phyloP scores from a whole-genome alignment of 345 rosid species.

The Rhodamnia rubescens region DNA sequence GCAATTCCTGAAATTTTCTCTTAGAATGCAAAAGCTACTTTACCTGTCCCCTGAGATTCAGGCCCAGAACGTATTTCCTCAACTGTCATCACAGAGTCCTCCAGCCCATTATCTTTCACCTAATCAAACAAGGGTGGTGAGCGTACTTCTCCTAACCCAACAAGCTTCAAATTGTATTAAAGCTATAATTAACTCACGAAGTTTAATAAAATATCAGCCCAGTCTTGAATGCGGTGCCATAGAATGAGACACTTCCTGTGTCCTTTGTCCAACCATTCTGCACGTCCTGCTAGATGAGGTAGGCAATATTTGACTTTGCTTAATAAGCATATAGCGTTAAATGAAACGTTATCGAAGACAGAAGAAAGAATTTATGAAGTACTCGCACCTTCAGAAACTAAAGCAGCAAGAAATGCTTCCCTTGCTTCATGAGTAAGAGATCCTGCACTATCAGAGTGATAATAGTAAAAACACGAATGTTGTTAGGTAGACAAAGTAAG shows the following conservation, averaged over 20 bases:
- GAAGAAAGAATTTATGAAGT: background rate
- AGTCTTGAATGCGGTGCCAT: slow-evolving; percentile 93
- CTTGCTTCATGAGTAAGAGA: slow-evolving; percentile 87
- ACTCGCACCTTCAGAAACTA: slow-evolving; percentile 65
- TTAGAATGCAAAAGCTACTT: background rate
- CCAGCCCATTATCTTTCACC: slow-evolving; percentile 85
- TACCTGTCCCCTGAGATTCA: slow-evolving; percentile 91
- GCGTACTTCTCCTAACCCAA: background rate
- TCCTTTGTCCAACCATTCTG: slow-evolving; percentile 95
- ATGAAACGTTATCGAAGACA: background rate
- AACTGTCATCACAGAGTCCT: slow-evolving; percentile 76
- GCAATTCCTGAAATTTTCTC: background rate
- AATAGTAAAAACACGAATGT: background rate
- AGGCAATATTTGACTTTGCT: background rate
- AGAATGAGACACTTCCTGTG: slow-evolving; percentile 79
- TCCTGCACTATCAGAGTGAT: slow-evolving; percentile 34
- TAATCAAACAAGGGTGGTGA: slow-evolving; percentile 2
- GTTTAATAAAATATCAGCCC: slow-evolving; percentile 70
- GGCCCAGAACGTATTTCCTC: slow-evolving; percentile 84
- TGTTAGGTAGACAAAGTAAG: background rate
- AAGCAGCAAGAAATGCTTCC: slow-evolving; percentile 72
- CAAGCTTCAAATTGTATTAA: background rate
- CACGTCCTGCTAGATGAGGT: slow-evolving; percentile 49
- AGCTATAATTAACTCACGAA: slow-evolving; percentile 50
- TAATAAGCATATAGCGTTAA: background rate